These are phyloP conservation scores for Microbotryomycetes sp. DNA, from an alignment of 1,284 basidiomycete species.

Conservation along the genomic window DNA sequence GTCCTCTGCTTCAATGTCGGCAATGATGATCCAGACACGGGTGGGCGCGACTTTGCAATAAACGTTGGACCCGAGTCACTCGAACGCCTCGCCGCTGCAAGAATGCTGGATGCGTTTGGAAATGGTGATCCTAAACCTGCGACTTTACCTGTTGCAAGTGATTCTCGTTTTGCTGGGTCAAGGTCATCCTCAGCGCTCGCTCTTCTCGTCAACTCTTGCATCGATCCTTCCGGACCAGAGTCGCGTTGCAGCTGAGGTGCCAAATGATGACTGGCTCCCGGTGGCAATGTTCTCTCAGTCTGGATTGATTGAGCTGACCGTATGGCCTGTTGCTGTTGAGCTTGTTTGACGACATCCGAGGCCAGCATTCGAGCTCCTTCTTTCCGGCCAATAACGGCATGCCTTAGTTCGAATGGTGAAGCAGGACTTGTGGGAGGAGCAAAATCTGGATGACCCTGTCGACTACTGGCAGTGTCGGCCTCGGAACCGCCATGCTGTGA, in stretches of 20 bases:
- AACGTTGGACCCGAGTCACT: neutral
- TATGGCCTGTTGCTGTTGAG: neutral
- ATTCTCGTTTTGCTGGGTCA: neutral
- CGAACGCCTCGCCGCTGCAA: neutral
- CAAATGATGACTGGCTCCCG: neutral
- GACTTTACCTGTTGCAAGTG: neutral
- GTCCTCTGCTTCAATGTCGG: neutral
- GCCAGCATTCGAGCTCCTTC: neutral
- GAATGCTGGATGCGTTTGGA: neutral
- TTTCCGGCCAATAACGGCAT: neutral
- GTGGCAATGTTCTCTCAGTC: neutral
- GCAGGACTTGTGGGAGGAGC: neutral
- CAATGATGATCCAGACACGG: neutral
- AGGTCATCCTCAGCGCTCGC: conserved; percentile 2
- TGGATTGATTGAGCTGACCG: neutral
- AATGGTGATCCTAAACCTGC: neutral
- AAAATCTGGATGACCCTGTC: too few species aligned
- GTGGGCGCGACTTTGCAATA: neutral
- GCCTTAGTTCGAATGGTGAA: neutral
- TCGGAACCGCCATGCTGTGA: too few species aligned
- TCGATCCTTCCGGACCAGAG: neutral
- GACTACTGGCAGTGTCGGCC: too few species aligned
- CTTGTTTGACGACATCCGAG: neutral
- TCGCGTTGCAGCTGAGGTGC: neutral
- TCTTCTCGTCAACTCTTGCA: neutral